Percentiles rank a stretch among this genome's conserved stretches.
Conservation (phyloP, 257 asterid species). For the Solanum stenotomum region DNA sequence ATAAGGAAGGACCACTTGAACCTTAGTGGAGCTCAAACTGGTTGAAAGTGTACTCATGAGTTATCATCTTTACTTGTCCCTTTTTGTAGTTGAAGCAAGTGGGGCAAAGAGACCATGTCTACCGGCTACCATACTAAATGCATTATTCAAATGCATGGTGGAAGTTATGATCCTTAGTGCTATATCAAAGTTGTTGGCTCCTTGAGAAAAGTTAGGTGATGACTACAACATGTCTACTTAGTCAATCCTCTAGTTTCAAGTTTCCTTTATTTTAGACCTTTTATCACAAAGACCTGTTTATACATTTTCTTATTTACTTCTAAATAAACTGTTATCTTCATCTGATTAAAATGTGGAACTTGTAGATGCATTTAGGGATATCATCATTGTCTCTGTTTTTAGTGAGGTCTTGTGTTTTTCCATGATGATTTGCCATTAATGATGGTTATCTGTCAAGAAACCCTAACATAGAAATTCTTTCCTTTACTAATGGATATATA, state of each 20-base stretch:
- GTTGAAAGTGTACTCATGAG: background rate
- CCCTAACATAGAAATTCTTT: background rate
- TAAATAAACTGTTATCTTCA: background rate
- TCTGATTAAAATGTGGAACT: background rate
- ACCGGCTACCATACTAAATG: background rate
- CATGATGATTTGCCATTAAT: background rate
- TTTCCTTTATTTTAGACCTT: background rate
- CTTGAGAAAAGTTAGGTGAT: background rate
- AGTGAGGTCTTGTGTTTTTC: background rate
- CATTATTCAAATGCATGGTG: background rate
- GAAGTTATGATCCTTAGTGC: background rate
- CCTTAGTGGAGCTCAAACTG: background rate
- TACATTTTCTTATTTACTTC: background rate
- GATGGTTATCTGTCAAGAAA: background rate
- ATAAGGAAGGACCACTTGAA: background rate
- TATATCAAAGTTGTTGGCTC: background rate
- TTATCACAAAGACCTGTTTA: background rate
- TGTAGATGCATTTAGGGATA: background rate
- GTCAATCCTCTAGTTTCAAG: background rate
- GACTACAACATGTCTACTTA: background rate
- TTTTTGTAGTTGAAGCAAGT: background rate
- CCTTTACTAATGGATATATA: background rate
- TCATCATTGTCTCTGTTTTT: background rate
- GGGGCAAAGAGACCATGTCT: background rate
- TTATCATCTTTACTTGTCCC: background rate